Evolutionary conservation across 2,329 filamentous ascomycete species (phyloP), one percentile per base, ranked within the genome.

Genomic region (Leptographium lundbergii): DNA sequence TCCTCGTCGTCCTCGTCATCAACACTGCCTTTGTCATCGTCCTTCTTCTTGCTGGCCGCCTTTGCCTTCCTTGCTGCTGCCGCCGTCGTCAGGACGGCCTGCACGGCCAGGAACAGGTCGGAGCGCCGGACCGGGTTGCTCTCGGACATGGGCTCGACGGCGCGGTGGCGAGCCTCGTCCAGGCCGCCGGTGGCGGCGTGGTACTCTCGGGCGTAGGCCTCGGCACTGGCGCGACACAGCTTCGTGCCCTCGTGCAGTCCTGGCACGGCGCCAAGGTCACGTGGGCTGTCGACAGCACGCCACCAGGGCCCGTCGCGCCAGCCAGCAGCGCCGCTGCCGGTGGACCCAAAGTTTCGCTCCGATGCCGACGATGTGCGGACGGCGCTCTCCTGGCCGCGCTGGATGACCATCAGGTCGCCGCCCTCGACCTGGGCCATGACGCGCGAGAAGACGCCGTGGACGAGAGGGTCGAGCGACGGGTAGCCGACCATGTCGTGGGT

Each of bases 361-460:
- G 65, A 63, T 11, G 65, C 63, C 22, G 63, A 58, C 1, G 65
- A 60, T 77, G 84, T 83, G 50, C 80, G 80, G 34, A 83, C 84
- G 54, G 85, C 82, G 55, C 86, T 89, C 73, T 97, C 94, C 62
- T 90, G 88, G 24, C 94, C 94, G 45, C 91, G 88, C 74, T 99
- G 94, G 61, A 97, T 85, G 59, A 99, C 94, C 58, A 97, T 80
- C 22, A 99, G 79, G 67, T 97, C 94, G 59, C 94, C 94, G 64
- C 94, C 94, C 74, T 99, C 94, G 53, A 99, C 94, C 74, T 99
- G 94, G n/a, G 91, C 83, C 94, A 99, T 99, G 67, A 99, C 91
- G 57, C 91, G 86, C 59, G 88, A 88, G 75, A 99, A 99, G 63
- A 94, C 91, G 60, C 82, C 81, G 73, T 97, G 90, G 66, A 97